Percentiles rank a stretch among this genome's conserved stretches.
phyloP scores from a whole-genome alignment of 306 rosid species.

The Bauhinia variegata region DNA sequence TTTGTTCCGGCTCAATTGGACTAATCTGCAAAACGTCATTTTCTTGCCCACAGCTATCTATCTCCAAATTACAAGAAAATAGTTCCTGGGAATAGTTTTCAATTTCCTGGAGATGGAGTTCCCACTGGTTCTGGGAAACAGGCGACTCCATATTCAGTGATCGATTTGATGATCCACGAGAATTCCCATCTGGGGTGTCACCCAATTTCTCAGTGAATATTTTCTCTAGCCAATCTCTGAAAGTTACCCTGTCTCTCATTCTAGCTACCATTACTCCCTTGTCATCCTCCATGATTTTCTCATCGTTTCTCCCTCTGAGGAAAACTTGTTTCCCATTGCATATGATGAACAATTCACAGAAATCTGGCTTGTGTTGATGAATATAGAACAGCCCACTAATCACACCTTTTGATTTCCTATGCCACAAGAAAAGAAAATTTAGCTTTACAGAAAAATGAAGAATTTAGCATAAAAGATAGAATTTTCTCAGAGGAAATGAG shows the following conservation, averaged over 20 bases:
- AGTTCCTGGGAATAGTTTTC: constrained; percentile 61
- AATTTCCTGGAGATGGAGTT: constrained; percentile 54
- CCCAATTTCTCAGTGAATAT: constrained; percentile 54
- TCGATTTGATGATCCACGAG: constrained; percentile 37
- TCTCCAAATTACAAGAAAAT: constrained; percentile 49
- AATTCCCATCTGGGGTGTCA: constrained; percentile 34
- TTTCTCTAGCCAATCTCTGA: constrained; percentile 75
- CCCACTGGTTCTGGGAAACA: constrained; percentile 61
- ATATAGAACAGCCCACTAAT: constrained; percentile 72
- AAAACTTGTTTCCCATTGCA: constrained; percentile 79
- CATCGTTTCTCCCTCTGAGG: constrained; percentile 53
- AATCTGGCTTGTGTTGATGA: constrained; percentile 66
- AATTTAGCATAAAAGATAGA: neutral
- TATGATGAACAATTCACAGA: constrained; percentile 71
- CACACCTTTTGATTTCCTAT: constrained; percentile 71
- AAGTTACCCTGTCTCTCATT: constrained; percentile 54
- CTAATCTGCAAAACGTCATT: constrained; percentile 39
- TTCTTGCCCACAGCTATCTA: constrained; percentile 40
- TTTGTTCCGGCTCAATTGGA: constrained; percentile 53
- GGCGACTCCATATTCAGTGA: constrained; percentile 44
- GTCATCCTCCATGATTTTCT: constrained; percentile 78
- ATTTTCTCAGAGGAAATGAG: constrained; percentile 2
- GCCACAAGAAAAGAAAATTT: neutral
- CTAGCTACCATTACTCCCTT: constrained; percentile 65
- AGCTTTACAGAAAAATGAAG: neutral